These are phyloP conservation scores for Diaporthe humulicola DNA, from an alignment of 2,329 filamentous ascomycete genomes.

Conservation along the genomic window DNA sequence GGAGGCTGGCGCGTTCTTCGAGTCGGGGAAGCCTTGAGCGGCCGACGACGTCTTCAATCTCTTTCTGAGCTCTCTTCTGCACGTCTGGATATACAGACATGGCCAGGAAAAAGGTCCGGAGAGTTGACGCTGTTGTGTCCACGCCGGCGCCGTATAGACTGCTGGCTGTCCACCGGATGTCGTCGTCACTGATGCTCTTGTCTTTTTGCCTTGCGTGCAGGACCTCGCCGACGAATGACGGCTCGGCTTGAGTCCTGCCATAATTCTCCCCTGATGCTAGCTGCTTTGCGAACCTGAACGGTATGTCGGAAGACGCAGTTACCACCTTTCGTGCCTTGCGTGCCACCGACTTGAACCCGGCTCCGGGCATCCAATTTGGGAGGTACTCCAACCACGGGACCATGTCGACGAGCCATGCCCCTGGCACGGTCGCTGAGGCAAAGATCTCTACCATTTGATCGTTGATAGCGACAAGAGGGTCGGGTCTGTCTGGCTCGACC, in stretches of 20 bases:
- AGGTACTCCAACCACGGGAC: constrained; percentile 46
- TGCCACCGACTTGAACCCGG: constrained; percentile 44
- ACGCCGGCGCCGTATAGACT: constrained; percentile 6
- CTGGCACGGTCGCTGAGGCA: constrained; percentile 35
- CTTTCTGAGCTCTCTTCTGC: constrained; percentile 49
- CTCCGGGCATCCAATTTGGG: constrained; percentile 47
- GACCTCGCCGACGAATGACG: not conserved
- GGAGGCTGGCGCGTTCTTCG: constrained; percentile 10
- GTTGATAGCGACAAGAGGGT: constrained; percentile 44
- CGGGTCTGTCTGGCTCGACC: constrained; percentile 41
- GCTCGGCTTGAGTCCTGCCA: constrained; percentile 34
- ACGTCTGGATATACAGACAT: constrained; percentile 58
- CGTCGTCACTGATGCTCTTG: constrained; percentile 10
- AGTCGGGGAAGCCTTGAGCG: constrained; percentile 30
- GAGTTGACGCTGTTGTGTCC: constrained; percentile 25
- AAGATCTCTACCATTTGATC: constrained; percentile 44
- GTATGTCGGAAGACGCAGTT: constrained; percentile 38
- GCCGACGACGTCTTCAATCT: constrained; percentile 37
- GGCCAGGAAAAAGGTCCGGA: constrained; percentile 54
- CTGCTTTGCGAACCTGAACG: constrained; percentile 43
- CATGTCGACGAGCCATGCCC: constrained; percentile 47
- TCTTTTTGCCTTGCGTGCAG: not conserved
- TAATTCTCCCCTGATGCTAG: not conserved
- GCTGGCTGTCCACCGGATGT: not conserved
- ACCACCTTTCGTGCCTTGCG: constrained; percentile 38